Evolutionary conservation across 2,329 filamentous ascomycete species (phyloP), one percentile per base, ranked within the genome.

Genomic region (Hysterium pulicare): DNA sequence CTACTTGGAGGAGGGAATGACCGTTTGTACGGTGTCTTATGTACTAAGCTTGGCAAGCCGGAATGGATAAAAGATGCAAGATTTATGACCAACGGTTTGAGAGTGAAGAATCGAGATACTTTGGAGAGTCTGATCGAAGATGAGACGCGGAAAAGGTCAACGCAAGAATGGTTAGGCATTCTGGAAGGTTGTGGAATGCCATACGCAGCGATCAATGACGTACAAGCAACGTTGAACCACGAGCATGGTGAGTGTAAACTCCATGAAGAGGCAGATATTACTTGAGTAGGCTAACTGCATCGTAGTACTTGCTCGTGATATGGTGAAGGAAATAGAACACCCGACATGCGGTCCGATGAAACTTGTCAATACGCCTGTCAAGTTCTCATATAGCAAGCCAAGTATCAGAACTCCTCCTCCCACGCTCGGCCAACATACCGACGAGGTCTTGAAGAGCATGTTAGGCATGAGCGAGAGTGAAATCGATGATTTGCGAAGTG

Each of bases 111-210:
- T 62, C 81, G 93, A n/a, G 73, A 76, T 19, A 79, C 84, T 40
- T 76, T 98, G 17, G 91, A 97, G 60, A 71, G 73, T 1, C 70
- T 86, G 56, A 95, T 98, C 44, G 90, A 95, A 61, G 72, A 72
- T 2, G 75, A 87, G 34, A 94, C 88, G 0, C 71, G 71, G 41
- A 81, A 82, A 41, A 89, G 83, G 71, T 94, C 87, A 3, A 98
- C 93, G 0, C 72, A 83, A 51, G 84, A 96, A 62, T 97, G 93
- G 91, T 74, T 97, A 3, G 79, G 84, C 1, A 72, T 90, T 1
- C 83, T 96, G 33, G 89, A 96, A 57, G 90, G 88, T n/a, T 86
- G 80, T 45, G 93, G 93, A 4, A 83, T 98, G 83, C 93, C 93
- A 0, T 98, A 93, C 57, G 87, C 91, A 1, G 89, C 91, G 1